Percentiles rank a stretch among this genome's conserved stretches.
phyloP scores from a whole-genome alignment of 2,329 filamentous ascomycete species.

The Ophiostoma himal-ulmi region DNA sequence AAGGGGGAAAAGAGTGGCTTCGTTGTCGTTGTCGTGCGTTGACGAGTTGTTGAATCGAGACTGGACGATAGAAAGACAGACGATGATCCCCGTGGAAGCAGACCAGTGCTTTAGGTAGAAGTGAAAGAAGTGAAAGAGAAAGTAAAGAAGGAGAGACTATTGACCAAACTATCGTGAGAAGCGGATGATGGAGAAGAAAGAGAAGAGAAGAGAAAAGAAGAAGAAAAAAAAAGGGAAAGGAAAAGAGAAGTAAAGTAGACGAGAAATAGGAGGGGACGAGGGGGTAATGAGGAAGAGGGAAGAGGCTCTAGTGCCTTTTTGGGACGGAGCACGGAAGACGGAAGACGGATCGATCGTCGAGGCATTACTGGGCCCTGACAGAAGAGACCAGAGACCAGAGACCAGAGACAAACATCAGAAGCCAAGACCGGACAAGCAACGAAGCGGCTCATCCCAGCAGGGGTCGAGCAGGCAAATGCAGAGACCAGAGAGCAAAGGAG shows the following conservation, averaged over 20 bases:
- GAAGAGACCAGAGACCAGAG: not conserved
- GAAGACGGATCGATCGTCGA: conserved; percentile 2
- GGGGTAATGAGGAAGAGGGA: not conserved
- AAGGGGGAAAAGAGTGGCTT: conserved; percentile 24
- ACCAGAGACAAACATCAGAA: not conserved
- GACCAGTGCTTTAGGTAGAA: conserved; percentile 45
- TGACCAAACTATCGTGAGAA: conserved; percentile 19
- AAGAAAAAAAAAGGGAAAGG: not conserved
- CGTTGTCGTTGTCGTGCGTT: not conserved
- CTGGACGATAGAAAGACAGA: conserved; percentile 26
- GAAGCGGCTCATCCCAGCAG: conserved; percentile 1
- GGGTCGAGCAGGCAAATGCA: not conserved
- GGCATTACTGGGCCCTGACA: not conserved
- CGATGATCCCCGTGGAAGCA: conserved; percentile 40
- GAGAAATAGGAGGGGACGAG: not conserved
- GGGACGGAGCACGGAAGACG: not conserved
- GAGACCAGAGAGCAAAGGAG: not conserved
- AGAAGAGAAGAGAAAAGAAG: not conserved
- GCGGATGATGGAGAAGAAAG: conserved; percentile 13
- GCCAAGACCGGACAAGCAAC: conserved; percentile 17
- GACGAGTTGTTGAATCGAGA: conserved; percentile 21
- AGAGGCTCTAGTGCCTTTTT: not conserved
- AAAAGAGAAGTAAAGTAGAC: not conserved
- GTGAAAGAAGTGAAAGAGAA: conserved; percentile 34
- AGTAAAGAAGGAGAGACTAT: conserved; percentile 17